Base-by-base conservation (phyloP, 768 basidiomycete species). In the Kwoniella sp. region DNA sequence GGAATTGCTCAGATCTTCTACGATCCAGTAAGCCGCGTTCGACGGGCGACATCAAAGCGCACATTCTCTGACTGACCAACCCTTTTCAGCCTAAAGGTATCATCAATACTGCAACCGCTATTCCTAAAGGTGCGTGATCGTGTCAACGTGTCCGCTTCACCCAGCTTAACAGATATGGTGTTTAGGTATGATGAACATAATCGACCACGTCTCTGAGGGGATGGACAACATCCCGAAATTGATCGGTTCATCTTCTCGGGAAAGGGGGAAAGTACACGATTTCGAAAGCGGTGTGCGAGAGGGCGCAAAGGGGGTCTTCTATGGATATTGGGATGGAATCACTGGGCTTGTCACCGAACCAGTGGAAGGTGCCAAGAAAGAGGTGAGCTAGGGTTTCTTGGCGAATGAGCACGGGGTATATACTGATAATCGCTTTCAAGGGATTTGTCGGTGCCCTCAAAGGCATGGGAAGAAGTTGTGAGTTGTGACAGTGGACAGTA, bases 1-100 rank as follows among this genome's bases (percentile, higher is more conserved):
- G 81, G 82, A 15, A 82, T 85, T 29, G 83, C 83, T 1, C 82
- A 85, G 63, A 81, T 85, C 49, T 83, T 86, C 70, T 82, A 83
- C 83, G 71, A 76, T 33, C 74, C 76, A 2, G 71, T 77, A 27
- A 36, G 71, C 55, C 46, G 22, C 2, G 48, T 30, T 12, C 12
- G 10, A 26, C 13, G 12, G 9, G 13, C 27, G n/a, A n/a, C n/a
- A n/a, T n/a, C 33, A 33, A 33, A 33, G 5, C 13, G 33, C 7
- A 33, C 33, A 33, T 5, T 6, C 5, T 33, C 33, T 33, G 33
- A 33, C 13, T 24, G 21, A 53, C 51, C 17, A 9, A 44, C 9
- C 17, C 26, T 25, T 22, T 21, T 21, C 68, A 83, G 82, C 73
- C 80, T 1, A 80, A 83, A 56, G 84, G 85, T 10, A 80, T 85